Evolutionary conservation across 2,329 filamentous ascomycete genomes (phyloP).

Genomic region (Aspergillus latus): DNA sequence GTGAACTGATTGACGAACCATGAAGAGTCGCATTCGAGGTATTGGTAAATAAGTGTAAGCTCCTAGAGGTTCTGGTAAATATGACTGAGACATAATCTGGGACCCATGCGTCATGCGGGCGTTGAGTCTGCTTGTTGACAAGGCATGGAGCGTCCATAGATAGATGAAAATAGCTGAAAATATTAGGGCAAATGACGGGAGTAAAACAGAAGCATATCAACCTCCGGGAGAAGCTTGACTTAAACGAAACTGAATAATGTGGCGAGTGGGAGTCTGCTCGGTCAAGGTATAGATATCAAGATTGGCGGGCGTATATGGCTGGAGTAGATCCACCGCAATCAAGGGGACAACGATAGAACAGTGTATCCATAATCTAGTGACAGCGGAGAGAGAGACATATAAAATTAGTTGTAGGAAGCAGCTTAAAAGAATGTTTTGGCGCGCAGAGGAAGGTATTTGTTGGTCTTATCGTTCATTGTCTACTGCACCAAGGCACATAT

Average conservation of each 20-base stretch:
- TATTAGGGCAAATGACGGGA: neutral
- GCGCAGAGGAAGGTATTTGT: neutral
- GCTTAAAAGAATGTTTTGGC: neutral
- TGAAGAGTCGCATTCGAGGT: too few species aligned
- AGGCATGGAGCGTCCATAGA: neutral
- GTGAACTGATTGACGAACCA: too few species aligned
- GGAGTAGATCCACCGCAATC: neutral
- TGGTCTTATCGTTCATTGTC: constrained; percentile 6
- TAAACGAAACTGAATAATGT: neutral
- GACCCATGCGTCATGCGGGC: neutral
- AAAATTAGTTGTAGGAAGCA: constrained; percentile 3
- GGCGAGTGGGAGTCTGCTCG: neutral
- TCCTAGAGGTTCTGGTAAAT: neutral
- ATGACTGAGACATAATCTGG: neutral
- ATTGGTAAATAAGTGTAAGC: too few species aligned
- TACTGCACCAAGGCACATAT: neutral
- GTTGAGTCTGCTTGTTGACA: neutral
- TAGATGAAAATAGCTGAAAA: neutral
- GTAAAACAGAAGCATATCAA: neutral
- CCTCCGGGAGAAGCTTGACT: neutral
- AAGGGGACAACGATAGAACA: neutral
- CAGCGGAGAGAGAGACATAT: neutral
- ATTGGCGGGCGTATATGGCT: neutral
- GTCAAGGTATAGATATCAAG: neutral
- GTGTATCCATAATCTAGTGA: neutral